Percentiles rank a stretch among this genome's conserved stretches.
Conservation (phyloP, 495 filamentous ascomycete species). For the Daldinia grandis region DNA sequence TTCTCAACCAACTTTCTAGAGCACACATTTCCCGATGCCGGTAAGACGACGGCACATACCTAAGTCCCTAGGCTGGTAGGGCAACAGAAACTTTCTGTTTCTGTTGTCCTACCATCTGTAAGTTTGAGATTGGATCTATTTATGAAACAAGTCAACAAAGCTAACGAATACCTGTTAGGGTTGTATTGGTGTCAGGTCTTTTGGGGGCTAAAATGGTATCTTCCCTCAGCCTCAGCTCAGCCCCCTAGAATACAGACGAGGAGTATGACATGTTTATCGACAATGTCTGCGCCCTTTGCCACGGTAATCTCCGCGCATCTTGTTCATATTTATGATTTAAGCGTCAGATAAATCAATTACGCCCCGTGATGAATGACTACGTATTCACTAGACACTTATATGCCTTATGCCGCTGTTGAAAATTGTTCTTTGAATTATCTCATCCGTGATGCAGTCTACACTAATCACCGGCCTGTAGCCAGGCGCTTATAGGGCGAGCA, state of each 20-base stretch:
- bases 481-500: slow-evolving; percentile 39
- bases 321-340: neutral
- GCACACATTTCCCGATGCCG: slow-evolving; percentile 55
- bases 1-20: slow-evolving; percentile 81
- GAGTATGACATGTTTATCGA: too few species aligned
- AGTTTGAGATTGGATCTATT: slow-evolving; percentile 4
- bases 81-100: neutral
- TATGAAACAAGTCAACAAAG: slow-evolving; percentile 22
- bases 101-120: slow-evolving; percentile 9
- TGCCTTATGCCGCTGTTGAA: neutral
- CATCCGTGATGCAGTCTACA: neutral
- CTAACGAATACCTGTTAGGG: neutral
- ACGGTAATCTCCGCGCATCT: neutral
- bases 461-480: slow-evolving; percentile 33
- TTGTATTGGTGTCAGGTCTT: slow-evolving; percentile 23
- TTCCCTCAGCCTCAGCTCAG: slow-evolving; percentile 44
- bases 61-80: neutral
- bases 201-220: slow-evolving; percentile 14
- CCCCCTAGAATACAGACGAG: slow-evolving; percentile 12
- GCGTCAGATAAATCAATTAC: neutral
- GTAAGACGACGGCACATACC: slow-evolving; percentile 33
- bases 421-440: slow-evolving; percentile 15
- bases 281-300: neutral
- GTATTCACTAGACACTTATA: neutral
- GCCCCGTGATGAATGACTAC: neutral